These are phyloP conservation scores for Taphrina pruni DNA, from an alignment of 1,139 yeast species.

Conservation along the genomic window DNA sequence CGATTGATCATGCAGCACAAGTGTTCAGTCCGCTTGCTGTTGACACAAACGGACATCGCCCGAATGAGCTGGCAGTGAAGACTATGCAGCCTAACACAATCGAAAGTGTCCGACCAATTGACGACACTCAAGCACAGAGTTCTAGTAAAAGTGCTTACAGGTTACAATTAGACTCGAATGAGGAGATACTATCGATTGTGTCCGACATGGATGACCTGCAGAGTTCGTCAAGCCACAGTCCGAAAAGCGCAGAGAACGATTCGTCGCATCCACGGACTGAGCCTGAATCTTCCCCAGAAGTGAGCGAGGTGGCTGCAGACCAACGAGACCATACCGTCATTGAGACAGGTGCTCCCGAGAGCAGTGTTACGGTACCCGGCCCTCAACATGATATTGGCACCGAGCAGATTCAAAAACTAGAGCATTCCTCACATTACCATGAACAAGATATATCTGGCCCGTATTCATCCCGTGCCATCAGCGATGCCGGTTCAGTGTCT, in stretches of 20 bases:
- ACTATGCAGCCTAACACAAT: too few species aligned
- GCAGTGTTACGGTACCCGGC: too few species aligned
- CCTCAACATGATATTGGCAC: too few species aligned
- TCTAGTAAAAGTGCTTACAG: not conserved
- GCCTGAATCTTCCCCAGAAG: too few species aligned
- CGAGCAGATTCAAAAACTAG: too few species aligned
- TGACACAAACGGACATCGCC: not conserved
- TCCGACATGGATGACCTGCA: conserved; percentile 19
- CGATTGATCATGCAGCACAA: not conserved
- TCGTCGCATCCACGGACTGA: too few species aligned
- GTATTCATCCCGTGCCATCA: not conserved
- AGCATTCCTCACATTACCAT: not conserved
- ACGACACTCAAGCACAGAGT: too few species aligned
- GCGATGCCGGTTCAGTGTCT: not conserved
- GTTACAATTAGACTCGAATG: not conserved
- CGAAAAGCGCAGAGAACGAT: too few species aligned
- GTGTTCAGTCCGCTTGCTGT: not conserved
- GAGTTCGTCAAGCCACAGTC: conserved; percentile 2
- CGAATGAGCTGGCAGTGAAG: not conserved
- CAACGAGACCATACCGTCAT: too few species aligned
- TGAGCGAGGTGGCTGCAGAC: too few species aligned
- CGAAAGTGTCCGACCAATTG: too few species aligned
- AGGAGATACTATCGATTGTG: conserved; percentile 19
- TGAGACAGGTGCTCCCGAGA: too few species aligned
- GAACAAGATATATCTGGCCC: not conserved